These are phyloP conservation scores for Thuidium tamariscinum DNA, from an alignment of 225 moss, liverwort and hornwort species.

Conservation along the genomic window DNA sequence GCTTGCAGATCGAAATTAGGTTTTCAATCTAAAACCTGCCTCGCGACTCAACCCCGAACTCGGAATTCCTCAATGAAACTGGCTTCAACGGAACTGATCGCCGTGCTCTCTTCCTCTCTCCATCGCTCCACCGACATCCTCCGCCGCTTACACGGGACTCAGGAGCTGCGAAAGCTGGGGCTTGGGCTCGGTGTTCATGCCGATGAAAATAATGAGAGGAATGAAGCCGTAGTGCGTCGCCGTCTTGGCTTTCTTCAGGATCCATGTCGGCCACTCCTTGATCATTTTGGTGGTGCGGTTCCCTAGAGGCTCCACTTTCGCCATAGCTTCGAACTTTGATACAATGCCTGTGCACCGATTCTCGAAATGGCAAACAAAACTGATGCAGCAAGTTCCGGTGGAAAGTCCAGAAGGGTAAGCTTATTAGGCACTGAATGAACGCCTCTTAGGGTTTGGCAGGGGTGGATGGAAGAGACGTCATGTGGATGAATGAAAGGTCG, in stretches of 20 bases:
- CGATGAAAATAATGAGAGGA: constrained; percentile 84
- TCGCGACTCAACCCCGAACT: not conserved
- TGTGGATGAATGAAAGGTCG: not conserved
- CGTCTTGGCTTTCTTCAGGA: constrained; percentile 85
- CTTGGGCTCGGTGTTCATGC: constrained; percentile 90
- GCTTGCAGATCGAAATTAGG: not conserved
- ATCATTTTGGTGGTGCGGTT: constrained; percentile 18
- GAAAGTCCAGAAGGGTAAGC: no score
- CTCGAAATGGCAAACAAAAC: not conserved
- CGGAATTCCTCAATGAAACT: not conserved
- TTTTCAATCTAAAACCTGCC: not conserved
- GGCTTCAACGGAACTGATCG: not conserved
- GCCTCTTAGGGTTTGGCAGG: not conserved
- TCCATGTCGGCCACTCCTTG: constrained; percentile 92
- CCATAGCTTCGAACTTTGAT: constrained; percentile 1
- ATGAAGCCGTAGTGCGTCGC: constrained; percentile 93
- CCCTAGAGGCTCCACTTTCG: constrained; percentile 35
- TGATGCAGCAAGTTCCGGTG: not conserved
- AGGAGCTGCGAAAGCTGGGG: constrained; percentile 89
- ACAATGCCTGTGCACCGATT: not conserved
- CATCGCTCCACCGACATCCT: not conserved
- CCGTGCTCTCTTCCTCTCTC: not conserved
- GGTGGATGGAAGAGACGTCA: not conserved
- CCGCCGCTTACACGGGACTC: constrained; percentile 45
- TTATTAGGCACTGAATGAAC: not conserved